Base-by-base conservation (phyloP, 805 yeast genomes). In the Candida succiphila region DNA sequence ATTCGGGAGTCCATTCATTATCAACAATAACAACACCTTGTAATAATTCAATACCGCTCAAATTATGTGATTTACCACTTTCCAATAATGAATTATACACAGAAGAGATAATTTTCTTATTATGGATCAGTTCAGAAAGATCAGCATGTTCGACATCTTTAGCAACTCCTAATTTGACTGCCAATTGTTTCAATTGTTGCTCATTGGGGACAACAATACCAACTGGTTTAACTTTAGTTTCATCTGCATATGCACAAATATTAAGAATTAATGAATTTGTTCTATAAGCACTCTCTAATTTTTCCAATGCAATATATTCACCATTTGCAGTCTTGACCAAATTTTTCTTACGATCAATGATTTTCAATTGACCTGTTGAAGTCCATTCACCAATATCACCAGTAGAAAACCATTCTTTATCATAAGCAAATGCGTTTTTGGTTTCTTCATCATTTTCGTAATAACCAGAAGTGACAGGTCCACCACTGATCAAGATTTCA, bases 331-430 rank as follows among this genome's bases (percentile, higher is more conserved):
- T 92, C 71, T 92, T 92, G 48, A 92, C 94, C 60, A 92, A 69
- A 58, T 92, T 92, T 77, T 92, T 92, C 68, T 76, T 84, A 56
- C 98, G 82, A 63, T 92, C 98, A 56, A 92, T 83, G 40, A 92
- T 67, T 53, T 71, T 75, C 52, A 92, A 67, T 37, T 75, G 78
- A 44, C 97, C 97, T 43, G 67, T 69, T 19, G 75, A 39, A 28
- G 88, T 71, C 94, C 96, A 86, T 65, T 85, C 87, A 53, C 89
- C 96, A 59, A 92, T 86, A 58, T 92, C 98, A 59, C 98, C 98
- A 23, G 97, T 92, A 54, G 67, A 71, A 67, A 92, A 92, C 96
- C 96, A 92, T 17, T 88, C 94, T 47, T 83, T 88, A 39, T 80
- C 82, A 34, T 76, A 68, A 30, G 69, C 65, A 49, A 82, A 76